These are phyloP conservation scores for Pyricularia pennisetigena DNA, from an alignment of 2,329 filamentous ascomycete species.

Conservation along the genomic window DNA sequence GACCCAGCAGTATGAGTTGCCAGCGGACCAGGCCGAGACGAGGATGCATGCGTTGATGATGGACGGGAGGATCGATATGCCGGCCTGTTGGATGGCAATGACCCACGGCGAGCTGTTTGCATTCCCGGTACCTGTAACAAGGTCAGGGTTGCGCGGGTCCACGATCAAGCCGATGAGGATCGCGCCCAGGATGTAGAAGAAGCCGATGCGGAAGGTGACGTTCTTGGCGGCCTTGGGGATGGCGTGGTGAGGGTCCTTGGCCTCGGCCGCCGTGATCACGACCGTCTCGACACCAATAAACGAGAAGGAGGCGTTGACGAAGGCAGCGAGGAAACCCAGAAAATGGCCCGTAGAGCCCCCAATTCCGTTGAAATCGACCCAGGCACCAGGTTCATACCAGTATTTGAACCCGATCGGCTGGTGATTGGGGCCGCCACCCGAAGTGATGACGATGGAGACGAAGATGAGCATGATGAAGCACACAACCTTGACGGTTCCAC, in stretches of 20 bases:
- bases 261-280: slow-evolving; percentile 12
- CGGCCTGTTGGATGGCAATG: slow-evolving; percentile 13
- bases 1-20: slow-evolving; percentile 30
- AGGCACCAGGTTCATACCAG: slow-evolving; percentile 11
- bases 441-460: slow-evolving; percentile 12
- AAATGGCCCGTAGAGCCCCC: slow-evolving; percentile 10
- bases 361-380: slow-evolving; percentile 12
- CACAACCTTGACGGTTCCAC: slow-evolving; percentile 6
- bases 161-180: slow-evolving; percentile 12
- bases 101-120: slow-evolving; percentile 13
- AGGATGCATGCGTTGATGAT: slow-evolving; percentile 18
- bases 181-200: slow-evolving; percentile 12
- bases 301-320: slow-evolving; percentile 8
- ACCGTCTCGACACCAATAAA: slow-evolving; percentile 3
- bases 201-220: slow-evolving; percentile 11
- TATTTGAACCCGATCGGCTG: slow-evolving; percentile 12
- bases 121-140: background rate
- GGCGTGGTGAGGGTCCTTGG: slow-evolving; percentile 10
- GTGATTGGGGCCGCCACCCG: slow-evolving; percentile 10
- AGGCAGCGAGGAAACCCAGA: slow-evolving; percentile 10
- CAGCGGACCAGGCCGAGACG: slow-evolving; percentile 26
- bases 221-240: slow-evolving; percentile 12
- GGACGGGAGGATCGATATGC: slow-evolving; percentile 10
- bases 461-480: slow-evolving; percentile 11
- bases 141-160: slow-evolving; percentile 6